Evolutionary conservation across 495 filamentous ascomycete genomes (phyloP).

Genomic region (Apodospora peruviana): DNA sequence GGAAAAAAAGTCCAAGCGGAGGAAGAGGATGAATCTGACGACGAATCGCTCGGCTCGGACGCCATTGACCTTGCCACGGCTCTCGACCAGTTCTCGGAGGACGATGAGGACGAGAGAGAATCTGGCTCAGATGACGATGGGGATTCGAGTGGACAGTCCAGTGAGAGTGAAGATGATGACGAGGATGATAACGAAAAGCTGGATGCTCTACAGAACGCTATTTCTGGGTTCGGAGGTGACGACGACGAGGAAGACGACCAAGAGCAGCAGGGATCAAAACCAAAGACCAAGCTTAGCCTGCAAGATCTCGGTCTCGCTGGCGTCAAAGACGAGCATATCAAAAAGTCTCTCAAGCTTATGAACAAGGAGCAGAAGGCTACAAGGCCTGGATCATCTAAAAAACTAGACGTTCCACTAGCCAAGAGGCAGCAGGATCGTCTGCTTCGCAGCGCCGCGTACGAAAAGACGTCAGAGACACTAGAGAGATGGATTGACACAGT

Average conservation of each 20-base stretch:
- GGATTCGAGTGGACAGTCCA: constrained; percentile 39
- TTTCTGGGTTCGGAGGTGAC: constrained; percentile 56
- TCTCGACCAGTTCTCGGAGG: constrained; percentile 62
- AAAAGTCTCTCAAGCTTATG: constrained; percentile 71
- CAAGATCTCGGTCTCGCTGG: constrained; percentile 67
- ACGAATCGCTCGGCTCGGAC: constrained; percentile 67
- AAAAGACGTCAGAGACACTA: constrained; percentile 86
- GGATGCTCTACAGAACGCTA: constrained; percentile 61
- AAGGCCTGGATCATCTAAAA: constrained; percentile 57
- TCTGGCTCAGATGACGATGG: constrained; percentile 47
- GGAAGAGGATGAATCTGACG: constrained; percentile 54
- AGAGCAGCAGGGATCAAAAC: constrained; percentile 23
- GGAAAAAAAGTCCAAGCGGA: constrained; percentile 43
- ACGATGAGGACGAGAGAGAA: constrained; percentile 25
- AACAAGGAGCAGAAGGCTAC: constrained; percentile 45
- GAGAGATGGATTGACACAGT: constrained; percentile 91
- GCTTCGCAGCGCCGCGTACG: constrained; percentile 78
- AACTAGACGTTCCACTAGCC: constrained; percentile 76
- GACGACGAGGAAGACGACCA: constrained; percentile 28
- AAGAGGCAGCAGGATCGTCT: constrained; percentile 86
- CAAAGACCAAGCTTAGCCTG: constrained; percentile 70
- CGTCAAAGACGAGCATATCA: constrained; percentile 68
- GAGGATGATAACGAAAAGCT: constrained; percentile 60
- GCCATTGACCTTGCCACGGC: constrained; percentile 79
- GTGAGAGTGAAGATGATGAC: constrained; percentile 49